phyloP scores from a whole-genome alignment of 202 grass and related monocot genomes.

The Musa balbisiana region DNA sequence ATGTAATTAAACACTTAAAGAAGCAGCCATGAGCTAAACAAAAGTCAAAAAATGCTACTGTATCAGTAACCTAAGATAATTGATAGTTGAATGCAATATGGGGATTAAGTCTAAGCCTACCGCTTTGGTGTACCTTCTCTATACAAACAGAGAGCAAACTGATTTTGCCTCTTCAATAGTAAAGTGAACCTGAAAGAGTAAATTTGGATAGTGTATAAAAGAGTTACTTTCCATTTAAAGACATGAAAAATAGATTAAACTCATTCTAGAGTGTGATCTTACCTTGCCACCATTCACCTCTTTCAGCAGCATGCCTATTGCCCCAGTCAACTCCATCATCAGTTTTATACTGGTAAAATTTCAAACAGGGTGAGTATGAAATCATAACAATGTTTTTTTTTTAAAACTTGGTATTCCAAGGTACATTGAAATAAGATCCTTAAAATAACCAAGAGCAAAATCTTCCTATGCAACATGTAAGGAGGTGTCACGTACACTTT shows the following conservation, averaged over 20 bases:
- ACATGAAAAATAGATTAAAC: neutral
- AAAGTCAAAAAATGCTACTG: too few relatives aligned
- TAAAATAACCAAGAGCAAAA: too few relatives aligned
- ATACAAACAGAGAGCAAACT: constrained; percentile 22
- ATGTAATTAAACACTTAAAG: too few relatives aligned
- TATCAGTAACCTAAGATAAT: too few relatives aligned
- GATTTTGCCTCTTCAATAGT: constrained; percentile 48
- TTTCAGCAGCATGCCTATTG: constrained; percentile 36
- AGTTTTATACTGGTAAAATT: constrained; percentile 43
- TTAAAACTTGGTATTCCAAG: neutral
- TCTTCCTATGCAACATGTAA: too few relatives aligned
- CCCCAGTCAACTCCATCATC: constrained; percentile 44
- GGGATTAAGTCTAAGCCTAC: too few relatives aligned
- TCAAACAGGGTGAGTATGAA: constrained; percentile 1
- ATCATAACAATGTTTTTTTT: neutral
- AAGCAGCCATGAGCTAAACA: too few relatives aligned
- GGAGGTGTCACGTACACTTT: constrained; percentile 35
- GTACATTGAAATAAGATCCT: too few relatives aligned
- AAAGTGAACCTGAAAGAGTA: constrained; percentile 60
- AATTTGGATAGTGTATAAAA: constrained; percentile 19
- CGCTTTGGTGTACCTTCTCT: constrained; percentile 24
- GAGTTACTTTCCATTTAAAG: constrained; percentile 13
- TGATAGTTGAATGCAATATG: too few relatives aligned
- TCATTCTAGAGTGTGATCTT: constrained; percentile 27
- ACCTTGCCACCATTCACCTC: constrained; percentile 99